phyloP scores from a whole-genome alignment of 345 rosid species.

The Salix exigua region DNA sequence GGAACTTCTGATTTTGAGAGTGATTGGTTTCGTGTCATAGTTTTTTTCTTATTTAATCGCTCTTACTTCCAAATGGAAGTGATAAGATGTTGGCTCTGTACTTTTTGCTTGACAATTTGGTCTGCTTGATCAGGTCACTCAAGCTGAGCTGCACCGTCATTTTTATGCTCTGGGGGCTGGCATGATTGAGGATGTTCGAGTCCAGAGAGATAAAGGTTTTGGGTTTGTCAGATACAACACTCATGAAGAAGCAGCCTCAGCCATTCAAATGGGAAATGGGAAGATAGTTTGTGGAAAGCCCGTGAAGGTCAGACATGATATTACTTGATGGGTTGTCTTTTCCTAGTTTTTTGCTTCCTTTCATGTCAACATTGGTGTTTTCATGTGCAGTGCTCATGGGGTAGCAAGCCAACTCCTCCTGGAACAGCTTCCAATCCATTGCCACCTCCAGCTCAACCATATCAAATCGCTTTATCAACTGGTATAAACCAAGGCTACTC shows the following conservation, averaged over 20 bases:
- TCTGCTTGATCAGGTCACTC: constrained; percentile 47
- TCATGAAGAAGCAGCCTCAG: constrained; percentile 83
- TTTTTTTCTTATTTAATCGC: neutral
- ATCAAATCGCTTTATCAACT: constrained; percentile 50
- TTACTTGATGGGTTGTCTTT: neutral
- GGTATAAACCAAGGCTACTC: constrained; percentile 55
- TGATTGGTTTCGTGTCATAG: neutral
- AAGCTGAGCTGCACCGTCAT: constrained; percentile 82
- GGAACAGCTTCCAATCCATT: constrained; percentile 92
- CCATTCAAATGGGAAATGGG: constrained; percentile 84
- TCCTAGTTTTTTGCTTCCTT: neutral
- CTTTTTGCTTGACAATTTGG: constrained; percentile 1
- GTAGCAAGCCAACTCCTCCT: constrained; percentile 85
- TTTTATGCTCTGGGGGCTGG: constrained; percentile 89
- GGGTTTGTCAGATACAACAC: constrained; percentile 91
- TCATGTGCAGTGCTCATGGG: constrained; percentile 79
- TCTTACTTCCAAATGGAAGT: neutral
- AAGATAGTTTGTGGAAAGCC: constrained; percentile 76
- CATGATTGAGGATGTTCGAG: constrained; percentile 88
- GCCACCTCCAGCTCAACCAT: constrained; percentile 65
- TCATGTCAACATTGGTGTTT: constrained; percentile 7
- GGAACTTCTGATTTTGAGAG: neutral
- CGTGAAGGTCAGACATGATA: constrained; percentile 55
- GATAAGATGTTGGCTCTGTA: neutral
- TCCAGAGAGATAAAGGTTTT: constrained; percentile 94